Evolutionary conservation across 1,139 yeast species (phyloP), one percentile per base, ranked within the genome.

Genomic region (Scheffersomyces lignicola): DNA sequence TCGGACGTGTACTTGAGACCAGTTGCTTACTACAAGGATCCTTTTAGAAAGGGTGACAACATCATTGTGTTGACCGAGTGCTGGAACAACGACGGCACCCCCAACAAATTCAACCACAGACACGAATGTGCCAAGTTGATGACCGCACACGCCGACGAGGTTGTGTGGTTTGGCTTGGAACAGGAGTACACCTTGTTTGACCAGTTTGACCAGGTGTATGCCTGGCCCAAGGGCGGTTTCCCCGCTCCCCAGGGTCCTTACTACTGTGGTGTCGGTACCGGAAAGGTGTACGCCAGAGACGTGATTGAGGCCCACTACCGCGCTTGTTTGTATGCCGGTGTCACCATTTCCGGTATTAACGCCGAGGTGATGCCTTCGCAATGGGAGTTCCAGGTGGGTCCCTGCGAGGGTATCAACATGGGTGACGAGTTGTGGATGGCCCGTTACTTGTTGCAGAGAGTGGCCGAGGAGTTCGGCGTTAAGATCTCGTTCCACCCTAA

Each of bases 351-450:
- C 39, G 98, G 98, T 74, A 90, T 92, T 65, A 92, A 92, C 66
- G 98, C 98, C 52, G 98, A 92, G 76, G 98, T 92, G 49, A 92
- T 92, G 97, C 98, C 98, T 40, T 88, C 97, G 41, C 98, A 92
- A 78, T 92, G 98, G 98, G 98, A 92, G 75, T 92, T 86, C 86
- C 98, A 92, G 76, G 97, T 92, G 52, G 98, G 98, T 59, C 98
- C 98, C 47, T 88, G 97, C 71, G 78, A 69, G 47, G 98, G 98
- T 59, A 90, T 92, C 63, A 65, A 71, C 52, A 90, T 92, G 97
- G 98, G 97, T 65, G 98, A 92, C 67, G 83, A 92, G 67, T 79
- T 92, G 64, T 90, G 97, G 92, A 78, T 90, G 57, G 94, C 97
- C 45, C 83, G 98, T 70, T 92, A 87, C 68, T 75, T 92, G 55